Conservation (phyloP, 2,329 filamentous ascomycete genomes). For the Ophiostoma ips region DNA sequence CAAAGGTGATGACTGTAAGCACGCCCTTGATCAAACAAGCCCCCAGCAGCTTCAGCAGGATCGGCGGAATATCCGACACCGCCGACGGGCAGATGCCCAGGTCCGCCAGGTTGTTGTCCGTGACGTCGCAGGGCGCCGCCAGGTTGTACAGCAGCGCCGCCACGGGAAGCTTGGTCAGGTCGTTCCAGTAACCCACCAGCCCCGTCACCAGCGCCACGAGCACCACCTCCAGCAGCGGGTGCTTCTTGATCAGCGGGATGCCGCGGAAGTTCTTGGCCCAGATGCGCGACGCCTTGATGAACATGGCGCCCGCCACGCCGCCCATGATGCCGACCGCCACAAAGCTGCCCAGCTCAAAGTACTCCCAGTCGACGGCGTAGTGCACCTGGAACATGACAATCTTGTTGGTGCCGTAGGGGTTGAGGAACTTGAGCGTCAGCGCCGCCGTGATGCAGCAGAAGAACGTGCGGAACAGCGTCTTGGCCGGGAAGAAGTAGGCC, state of each 20-base stretch:
- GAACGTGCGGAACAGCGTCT: slow-evolving; percentile 93
- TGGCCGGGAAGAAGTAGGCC: slow-evolving; percentile 92
- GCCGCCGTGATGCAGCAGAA: slow-evolving; percentile 95
- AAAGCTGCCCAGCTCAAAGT: slow-evolving; percentile 79
- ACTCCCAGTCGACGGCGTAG: slow-evolving; percentile 82
- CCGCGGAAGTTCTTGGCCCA: slow-evolving; percentile 87
- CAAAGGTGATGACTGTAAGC: slow-evolving; percentile 82
- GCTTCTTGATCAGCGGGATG: slow-evolving; percentile 63
- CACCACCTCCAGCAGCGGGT: slow-evolving; percentile 75
- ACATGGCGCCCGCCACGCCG: slow-evolving; percentile 72
- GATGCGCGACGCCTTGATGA: slow-evolving; percentile 85
- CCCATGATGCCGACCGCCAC: slow-evolving; percentile 76
- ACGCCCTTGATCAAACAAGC: slow-evolving; percentile 85
- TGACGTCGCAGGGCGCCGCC: slow-evolving; percentile 70
- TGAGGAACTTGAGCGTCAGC: slow-evolving; percentile 82
- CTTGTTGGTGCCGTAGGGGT: slow-evolving; percentile 91
- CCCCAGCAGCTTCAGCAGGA: slow-evolving; percentile 55
- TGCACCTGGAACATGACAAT: slow-evolving; percentile 94
- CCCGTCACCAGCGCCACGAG: slow-evolving; percentile 78
- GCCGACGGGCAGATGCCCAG: slow-evolving; percentile 66
- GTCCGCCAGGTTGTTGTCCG: slow-evolving; percentile 44
- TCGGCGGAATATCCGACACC: slow-evolving; percentile 61
- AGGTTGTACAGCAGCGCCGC: slow-evolving; percentile 83
- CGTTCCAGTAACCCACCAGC: slow-evolving; percentile 83
- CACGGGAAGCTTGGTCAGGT: slow-evolving; percentile 75